Conservation (phyloP, 768 basidiomycete genomes). For the Lactarius quietus region DNA sequence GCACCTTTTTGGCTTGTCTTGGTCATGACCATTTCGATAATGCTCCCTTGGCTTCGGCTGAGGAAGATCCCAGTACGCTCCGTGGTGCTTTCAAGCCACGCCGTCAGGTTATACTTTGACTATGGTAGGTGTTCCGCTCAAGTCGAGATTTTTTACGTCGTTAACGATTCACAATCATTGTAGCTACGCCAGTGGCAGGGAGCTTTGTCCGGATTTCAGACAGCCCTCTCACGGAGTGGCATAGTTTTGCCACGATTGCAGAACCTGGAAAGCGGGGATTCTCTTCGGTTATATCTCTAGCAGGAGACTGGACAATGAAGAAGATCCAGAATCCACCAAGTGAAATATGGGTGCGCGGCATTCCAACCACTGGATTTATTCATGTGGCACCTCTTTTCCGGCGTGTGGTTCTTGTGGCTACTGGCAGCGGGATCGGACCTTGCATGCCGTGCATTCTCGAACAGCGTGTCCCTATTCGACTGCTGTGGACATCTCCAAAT, state of each 20-base stretch:
- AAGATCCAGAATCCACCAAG: constrained; percentile 52
- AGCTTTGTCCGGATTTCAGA: constrained; percentile 39
- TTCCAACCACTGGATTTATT: constrained; percentile 53
- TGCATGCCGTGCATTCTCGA: constrained; percentile 54
- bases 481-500: constrained; percentile 62
- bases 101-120: constrained; percentile 55
- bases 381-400: constrained; percentile 54
- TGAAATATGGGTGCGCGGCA: constrained; percentile 55
- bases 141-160: constrained; percentile 4
- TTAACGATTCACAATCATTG: constrained; percentile 25
- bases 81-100: constrained; percentile 53
- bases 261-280: constrained; percentile 39
- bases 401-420: constrained; percentile 54
- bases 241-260: constrained; percentile 53
- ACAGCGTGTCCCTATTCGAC: constrained; percentile 46
- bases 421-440: constrained; percentile 58
- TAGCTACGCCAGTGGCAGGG: constrained; percentile 35
- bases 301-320: constrained; percentile 58
- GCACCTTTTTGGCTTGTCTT: constrained; percentile 55
- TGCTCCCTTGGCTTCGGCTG: constrained; percentile 55
- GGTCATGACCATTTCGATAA: constrained; percentile 52
- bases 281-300: constrained; percentile 53
- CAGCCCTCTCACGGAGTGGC: constrained; percentile 54
- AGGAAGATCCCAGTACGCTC: constrained; percentile 52
- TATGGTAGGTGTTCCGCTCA: constrained; percentile 41